Evolutionary conservation across 305 asterid species (phyloP), one percentile per base, ranked within the genome.

Genomic region (Rubia balearica): DNA sequence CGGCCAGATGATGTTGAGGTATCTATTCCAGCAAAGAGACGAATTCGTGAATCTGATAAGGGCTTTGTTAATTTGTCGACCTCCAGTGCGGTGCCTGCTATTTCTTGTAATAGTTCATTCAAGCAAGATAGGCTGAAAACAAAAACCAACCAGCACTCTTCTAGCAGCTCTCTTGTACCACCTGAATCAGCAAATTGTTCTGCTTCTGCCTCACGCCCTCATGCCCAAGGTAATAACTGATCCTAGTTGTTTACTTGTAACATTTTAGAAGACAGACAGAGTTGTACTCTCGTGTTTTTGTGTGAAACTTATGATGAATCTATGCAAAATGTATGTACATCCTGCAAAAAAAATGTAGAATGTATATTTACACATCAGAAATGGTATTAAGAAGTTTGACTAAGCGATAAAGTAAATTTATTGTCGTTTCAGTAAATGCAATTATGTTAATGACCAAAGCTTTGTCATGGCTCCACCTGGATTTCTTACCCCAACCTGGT

Each of bases 1-100:
- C 80, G 22, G 40, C 79, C 81, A 80, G 95, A 87, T 65, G 96
- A 89, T 75, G 72, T 68, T 14, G 98, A 91, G 86, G 89, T 86
- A 81, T 86, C 90, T 77, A 88, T 92, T 60, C 68, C 66, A 43
- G 81, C 73, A 30, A 89, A 89, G 82, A 88, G 84, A 79, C 89
- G 82, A 21, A 85, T 85, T 68, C 76, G 81, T 69, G 98, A 89
- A 77, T 65, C 84, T 59, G 72, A 76, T 71, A 75, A 71, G 75
- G 83, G 82, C 71, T 85, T 87, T 4, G 85, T 95, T 57, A 86
- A 81, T 80, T 70, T 75, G 71, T 61, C 80, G 48, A 76, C 69
- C 77, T 75, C 90, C 71, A 78, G 83, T 79, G 84, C 74, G 61
- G 36, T 56, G 42, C 71, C 86, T 71, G 78, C 85, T 68, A 83